Evolutionary conservation across 2,329 filamentous ascomycete species (phyloP).

Genomic region (Fonsecaea multimorphosa): DNA sequence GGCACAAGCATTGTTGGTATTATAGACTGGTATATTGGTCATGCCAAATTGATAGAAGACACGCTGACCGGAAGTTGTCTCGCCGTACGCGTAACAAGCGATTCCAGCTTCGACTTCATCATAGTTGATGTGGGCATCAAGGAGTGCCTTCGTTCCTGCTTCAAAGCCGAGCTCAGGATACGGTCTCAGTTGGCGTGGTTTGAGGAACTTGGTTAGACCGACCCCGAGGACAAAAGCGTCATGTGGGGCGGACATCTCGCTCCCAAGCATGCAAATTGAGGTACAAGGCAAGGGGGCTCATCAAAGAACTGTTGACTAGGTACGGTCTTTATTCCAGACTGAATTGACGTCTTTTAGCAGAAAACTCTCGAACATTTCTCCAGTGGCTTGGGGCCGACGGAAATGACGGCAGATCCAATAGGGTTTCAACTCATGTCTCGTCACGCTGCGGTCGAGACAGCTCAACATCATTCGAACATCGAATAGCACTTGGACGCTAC

Average conservation of each 20-base stretch:
- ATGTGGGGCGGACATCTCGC: constrained; percentile 55
- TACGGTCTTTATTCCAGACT: too few species aligned
- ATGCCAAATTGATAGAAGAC: constrained; percentile 99
- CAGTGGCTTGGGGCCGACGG: too few species aligned
- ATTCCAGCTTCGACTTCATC: constrained; percentile 94
- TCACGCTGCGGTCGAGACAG: too few species aligned
- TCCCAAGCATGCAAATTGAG: too few species aligned
- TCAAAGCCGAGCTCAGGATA: constrained; percentile 45
- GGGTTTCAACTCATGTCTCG: too few species aligned
- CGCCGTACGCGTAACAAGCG: constrained; percentile 96
- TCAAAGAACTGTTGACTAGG: too few species aligned
- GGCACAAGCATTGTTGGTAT: constrained; percentile 93
- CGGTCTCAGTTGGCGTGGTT: constrained; percentile 42
- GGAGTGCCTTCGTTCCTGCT: constrained; percentile 47
- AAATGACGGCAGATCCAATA: too few species aligned
- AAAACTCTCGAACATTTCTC: too few species aligned
- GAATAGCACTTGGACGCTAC: too few species aligned
- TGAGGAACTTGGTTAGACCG: constrained; percentile 97
- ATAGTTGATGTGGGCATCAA: constrained; percentile 89
- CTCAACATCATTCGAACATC: too few species aligned
- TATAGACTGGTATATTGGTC: constrained; percentile 94
- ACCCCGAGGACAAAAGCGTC: constrained; percentile 90
- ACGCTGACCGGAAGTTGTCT: constrained; percentile 91
- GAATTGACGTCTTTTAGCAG: too few species aligned
- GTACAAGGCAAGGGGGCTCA: too few species aligned